Percentiles rank a stretch among this genome's conserved stretches.
These are phyloP conservation scores for Wilcoxina mikolae DNA, from an alignment of 495 filamentous ascomycete genomes.

Conservation along the genomic window DNA sequence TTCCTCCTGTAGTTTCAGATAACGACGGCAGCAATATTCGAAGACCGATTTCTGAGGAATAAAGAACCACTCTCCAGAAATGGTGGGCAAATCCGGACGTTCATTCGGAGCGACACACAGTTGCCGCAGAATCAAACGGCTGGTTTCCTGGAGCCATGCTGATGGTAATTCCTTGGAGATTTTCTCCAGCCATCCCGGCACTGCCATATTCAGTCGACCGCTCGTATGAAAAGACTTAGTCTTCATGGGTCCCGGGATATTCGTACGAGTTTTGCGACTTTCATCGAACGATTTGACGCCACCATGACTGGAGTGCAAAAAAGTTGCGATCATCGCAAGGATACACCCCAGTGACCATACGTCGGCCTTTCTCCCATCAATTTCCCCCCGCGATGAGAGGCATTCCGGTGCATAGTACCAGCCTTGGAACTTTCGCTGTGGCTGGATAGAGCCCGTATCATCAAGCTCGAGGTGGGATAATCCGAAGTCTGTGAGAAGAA, in stretches of 20 bases:
- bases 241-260: background rate
- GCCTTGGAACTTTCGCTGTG: background rate
- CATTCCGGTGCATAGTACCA: constrained; percentile 10
- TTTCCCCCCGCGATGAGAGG: constrained; percentile 5
- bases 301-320: constrained; percentile 6
- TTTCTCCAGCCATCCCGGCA: background rate
- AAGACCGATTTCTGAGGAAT: background rate
- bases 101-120: too few species aligned
- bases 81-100: background rate
- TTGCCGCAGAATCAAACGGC: too few species aligned
- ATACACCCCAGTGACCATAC: constrained; percentile 30
- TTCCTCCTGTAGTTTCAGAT: background rate
- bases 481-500: constrained; percentile 24
- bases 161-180: background rate
- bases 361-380: constrained; percentile 18
- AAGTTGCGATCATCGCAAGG: constrained; percentile 23
- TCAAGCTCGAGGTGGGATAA: constrained; percentile 8
- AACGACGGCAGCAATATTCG: background rate
- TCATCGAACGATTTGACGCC: constrained; percentile 8
- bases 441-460: constrained; percentile 4
- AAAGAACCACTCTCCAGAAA: background rate
- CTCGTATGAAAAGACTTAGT: background rate
- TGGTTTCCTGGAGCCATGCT: too few species aligned
- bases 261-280: background rate
- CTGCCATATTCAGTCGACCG: background rate